Percentiles rank a stretch among this genome's conserved stretches.
Conservation (phyloP, 2,329 filamentous ascomycete species). For the Fusarium agapanthi region DNA sequence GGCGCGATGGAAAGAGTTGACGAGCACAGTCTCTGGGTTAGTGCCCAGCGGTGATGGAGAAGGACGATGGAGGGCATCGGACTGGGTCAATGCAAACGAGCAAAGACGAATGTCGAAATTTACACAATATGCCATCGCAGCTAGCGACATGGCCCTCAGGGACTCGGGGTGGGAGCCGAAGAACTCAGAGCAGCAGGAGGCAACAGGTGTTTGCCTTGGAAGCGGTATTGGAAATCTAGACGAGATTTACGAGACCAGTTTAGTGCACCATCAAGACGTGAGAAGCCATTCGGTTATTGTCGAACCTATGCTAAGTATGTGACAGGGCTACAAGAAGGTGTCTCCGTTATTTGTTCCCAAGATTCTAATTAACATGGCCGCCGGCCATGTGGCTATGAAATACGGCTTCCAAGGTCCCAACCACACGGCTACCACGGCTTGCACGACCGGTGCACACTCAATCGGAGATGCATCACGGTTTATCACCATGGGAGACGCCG, state of each 20-base stretch:
- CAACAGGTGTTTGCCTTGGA: conserved; percentile 89
- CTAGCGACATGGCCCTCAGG: conserved; percentile 82
- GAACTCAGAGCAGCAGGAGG: conserved; percentile 70
- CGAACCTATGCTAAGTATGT: conserved; percentile 12
- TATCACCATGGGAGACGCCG: conserved; percentile 88
- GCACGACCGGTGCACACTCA: conserved; percentile 94
- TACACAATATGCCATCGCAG: conserved; percentile 89
- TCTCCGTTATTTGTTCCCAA: conserved; percentile 94
- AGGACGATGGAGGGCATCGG: conserved; percentile 59
- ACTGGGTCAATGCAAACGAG: conserved; percentile 64
- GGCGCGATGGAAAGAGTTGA: conserved; percentile 73
- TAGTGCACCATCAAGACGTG: conserved; percentile 79
- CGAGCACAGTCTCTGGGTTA: conserved; percentile 85
- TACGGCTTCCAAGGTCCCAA: conserved; percentile 91
- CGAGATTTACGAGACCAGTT: conserved; percentile 84
- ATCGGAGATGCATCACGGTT: conserved; percentile 94
- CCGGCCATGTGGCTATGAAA: conserved; percentile 93
- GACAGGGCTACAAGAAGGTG: conserved; percentile 88
- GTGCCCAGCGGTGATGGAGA: conserved; percentile 66
- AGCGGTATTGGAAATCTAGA: conserved; percentile 96
- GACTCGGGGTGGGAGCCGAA: conserved; percentile 81
- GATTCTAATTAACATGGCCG: conserved; percentile 92
- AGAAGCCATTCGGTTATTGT: conserved; percentile 41
- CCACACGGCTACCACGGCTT: conserved; percentile 91
- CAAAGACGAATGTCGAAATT: conserved; percentile 88